Evolutionary conservation across 2,329 filamentous ascomycete genomes (phyloP).

Genomic region (Zopfia rhizophila): DNA sequence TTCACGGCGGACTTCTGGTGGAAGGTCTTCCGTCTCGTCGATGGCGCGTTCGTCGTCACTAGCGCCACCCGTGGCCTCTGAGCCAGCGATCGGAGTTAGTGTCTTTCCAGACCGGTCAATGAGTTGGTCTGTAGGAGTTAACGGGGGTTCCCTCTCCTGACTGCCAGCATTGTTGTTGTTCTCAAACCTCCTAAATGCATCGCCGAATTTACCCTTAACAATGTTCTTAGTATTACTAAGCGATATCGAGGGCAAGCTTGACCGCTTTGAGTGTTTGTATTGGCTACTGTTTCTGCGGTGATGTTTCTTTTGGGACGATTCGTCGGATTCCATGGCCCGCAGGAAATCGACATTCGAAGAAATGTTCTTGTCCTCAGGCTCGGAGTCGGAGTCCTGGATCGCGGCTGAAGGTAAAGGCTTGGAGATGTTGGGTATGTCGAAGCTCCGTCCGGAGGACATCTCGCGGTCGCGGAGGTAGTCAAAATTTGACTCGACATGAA

Average conservation of each 20-base stretch:
- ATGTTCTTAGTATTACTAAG: slow-evolving; percentile 81
- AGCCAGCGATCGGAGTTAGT: slow-evolving; percentile 76
- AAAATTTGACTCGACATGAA: slow-evolving; percentile 82
- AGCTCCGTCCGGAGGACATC: slow-evolving; percentile 55
- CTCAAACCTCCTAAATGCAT: slow-evolving; percentile 94
- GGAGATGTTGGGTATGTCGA: slow-evolving; percentile 42
- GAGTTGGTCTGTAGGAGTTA: slow-evolving; percentile 37
- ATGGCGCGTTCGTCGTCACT: slow-evolving; percentile 74
- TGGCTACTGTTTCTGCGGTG: slow-evolving; percentile 66
- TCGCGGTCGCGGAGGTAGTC: slow-evolving; percentile 86
- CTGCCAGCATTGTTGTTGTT: slow-evolving; percentile 52
- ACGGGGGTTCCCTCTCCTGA: slow-evolving; percentile 38
- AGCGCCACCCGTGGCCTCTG: slow-evolving; percentile 75
- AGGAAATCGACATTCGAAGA: slow-evolving; percentile 86
- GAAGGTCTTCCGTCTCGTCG: slow-evolving; percentile 76
- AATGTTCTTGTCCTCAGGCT: slow-evolving; percentile 72
- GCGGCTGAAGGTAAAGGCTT: slow-evolving; percentile 42
- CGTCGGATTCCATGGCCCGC: slow-evolving; percentile 74
- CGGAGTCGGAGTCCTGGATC: slow-evolving; percentile 49
- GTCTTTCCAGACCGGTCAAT: slow-evolving; percentile 30
- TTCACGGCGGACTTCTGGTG: slow-evolving; percentile 89
- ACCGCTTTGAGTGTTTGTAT: slow-evolving; percentile 73
- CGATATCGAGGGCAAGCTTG: slow-evolving; percentile 75
- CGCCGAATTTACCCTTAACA: slow-evolving; percentile 88
- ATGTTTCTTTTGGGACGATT: slow-evolving; percentile 66